phyloP scores from a whole-genome alignment of 2,329 filamentous ascomycete genomes.

The Ceratocystis diversiconidia region DNA sequence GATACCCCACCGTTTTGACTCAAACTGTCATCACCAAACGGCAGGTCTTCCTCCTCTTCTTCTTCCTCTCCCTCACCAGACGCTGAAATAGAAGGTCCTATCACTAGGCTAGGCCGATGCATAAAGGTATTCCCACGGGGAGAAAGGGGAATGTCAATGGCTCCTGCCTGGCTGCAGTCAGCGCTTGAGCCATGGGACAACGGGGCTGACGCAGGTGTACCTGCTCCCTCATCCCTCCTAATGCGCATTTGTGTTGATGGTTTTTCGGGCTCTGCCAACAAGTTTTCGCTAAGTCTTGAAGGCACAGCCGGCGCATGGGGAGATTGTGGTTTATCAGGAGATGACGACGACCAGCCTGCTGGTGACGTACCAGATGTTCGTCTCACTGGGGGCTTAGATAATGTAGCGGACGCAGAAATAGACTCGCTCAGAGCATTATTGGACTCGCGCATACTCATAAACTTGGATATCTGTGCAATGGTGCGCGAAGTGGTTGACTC shows the following conservation, averaged over 20 bases:
- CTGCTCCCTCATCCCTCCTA: background rate
- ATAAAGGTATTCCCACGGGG: constrained; percentile 44
- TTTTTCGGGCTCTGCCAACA: constrained; percentile 34
- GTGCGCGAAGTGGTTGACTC: constrained; percentile 62
- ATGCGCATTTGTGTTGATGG: background rate
- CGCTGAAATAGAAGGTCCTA: constrained; percentile 39
- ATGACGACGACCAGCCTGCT: constrained; percentile 73
- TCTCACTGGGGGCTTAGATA: constrained; percentile 56
- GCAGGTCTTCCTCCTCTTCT: constrained; percentile 47
- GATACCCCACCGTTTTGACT: constrained; percentile 43
- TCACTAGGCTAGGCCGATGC: constrained; percentile 55
- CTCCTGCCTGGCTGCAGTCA: constrained; percentile 36
- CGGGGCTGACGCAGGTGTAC: background rate
- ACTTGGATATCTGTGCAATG: constrained; percentile 66
- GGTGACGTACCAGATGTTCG: constrained; percentile 35
- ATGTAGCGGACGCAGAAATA: constrained; percentile 74
- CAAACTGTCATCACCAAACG: constrained; percentile 51
- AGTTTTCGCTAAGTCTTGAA: constrained; percentile 83
- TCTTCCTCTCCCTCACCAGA: constrained; percentile 45
- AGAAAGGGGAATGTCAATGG: constrained; percentile 61
- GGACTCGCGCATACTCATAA: constrained; percentile 77
- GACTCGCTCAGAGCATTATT: constrained; percentile 83
- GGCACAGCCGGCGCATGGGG: constrained; percentile 89
- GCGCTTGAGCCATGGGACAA: constrained; percentile 26
- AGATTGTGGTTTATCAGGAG: constrained; percentile 67